Conservation (phyloP, 2,329 filamentous ascomycete genomes). For the Chaetomium sp. region DNA sequence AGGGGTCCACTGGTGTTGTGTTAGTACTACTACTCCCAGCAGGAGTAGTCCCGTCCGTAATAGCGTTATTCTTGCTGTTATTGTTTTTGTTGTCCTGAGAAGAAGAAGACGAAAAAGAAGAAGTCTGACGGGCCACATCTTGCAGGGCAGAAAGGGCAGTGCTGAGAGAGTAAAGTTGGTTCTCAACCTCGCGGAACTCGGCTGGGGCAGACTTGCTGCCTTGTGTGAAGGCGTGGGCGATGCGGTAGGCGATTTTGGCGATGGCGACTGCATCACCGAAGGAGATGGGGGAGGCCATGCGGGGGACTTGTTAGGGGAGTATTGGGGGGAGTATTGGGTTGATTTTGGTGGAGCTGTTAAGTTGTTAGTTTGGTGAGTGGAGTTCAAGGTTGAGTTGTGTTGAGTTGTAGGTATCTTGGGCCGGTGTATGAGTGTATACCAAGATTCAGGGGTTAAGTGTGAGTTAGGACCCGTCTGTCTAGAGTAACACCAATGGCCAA, state of each 20-base stretch:
- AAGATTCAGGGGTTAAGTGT: too few relatives aligned
- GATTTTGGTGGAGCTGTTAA: neutral
- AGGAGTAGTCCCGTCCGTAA: neutral
- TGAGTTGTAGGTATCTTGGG: too few relatives aligned
- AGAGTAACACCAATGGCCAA: too few relatives aligned
- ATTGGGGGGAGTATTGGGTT: too few relatives aligned
- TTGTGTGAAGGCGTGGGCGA: constrained; percentile 26
- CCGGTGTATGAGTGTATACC: too few relatives aligned
- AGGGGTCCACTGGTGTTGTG: neutral
- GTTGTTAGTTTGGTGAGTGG: neutral
- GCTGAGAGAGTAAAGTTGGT: constrained; percentile 27
- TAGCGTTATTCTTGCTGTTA: neutral
- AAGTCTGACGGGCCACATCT: neutral
- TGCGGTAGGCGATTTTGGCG: constrained; percentile 25
- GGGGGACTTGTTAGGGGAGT: neutral
- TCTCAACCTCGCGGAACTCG: constrained; percentile 28
- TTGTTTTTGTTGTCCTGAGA: neutral
- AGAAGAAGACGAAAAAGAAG: neutral
- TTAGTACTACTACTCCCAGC: neutral
- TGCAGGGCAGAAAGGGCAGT: constrained; percentile 23
- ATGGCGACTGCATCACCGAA: constrained; percentile 28
- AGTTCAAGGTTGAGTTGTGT: too few relatives aligned
- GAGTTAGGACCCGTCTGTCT: too few relatives aligned
- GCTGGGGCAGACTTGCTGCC: constrained; percentile 27
- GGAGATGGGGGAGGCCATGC: constrained; percentile 26